Evolutionary conservation across 306 rosid species (phyloP), one percentile per base, ranked within the genome.

Genomic region (Vigna unguiculata): DNA sequence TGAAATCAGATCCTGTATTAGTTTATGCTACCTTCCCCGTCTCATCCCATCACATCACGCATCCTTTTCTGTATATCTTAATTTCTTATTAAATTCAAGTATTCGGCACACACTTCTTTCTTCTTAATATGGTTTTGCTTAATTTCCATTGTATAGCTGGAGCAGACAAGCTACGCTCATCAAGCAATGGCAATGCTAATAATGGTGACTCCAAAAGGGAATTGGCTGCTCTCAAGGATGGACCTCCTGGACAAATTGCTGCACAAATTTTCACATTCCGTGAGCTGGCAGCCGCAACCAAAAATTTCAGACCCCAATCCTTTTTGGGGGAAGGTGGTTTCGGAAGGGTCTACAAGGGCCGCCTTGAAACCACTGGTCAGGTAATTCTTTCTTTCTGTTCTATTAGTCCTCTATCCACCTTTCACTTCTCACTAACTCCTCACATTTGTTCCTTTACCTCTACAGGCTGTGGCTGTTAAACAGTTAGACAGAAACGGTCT

Each of bases 311-410:
- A 82, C 93, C 93, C 7, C 97, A 93, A 51, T 89, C 86, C 67
- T 93, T 93, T 80, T 62, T 93, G 19, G 98, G 98, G 75, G 98
- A 93, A 87, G 98, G 98, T 74, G 98, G 98, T 30, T 93, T 93
- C 52, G 98, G 98, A 48, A 90, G 97, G 66, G 98, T 93, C 40
- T 93, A 93, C 85, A 93, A 88, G 86, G 98, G 98, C 48, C 86
- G 74, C 25, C 91, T 93, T 0, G 98, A 93, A 82, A 85, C 90
- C 83, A 88, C 93, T 17, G 88, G 88, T 71, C 98, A 93, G 91
- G 98, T 93, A 86, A 71, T 62, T 32, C 67, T 30, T 60, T 28
- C 65, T 12, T 43, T 43, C 48, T 43, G 1, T 12, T 43, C 32
- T 28, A 5, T 28, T 28, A 0, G 0, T 41, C 12, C 15, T 41